A percentile compares a stretch with the other conserved stretches of the same genome.
Conservation (phyloP, 2,329 filamentous ascomycete species). For the Hymenoscyphus linearis region DNA sequence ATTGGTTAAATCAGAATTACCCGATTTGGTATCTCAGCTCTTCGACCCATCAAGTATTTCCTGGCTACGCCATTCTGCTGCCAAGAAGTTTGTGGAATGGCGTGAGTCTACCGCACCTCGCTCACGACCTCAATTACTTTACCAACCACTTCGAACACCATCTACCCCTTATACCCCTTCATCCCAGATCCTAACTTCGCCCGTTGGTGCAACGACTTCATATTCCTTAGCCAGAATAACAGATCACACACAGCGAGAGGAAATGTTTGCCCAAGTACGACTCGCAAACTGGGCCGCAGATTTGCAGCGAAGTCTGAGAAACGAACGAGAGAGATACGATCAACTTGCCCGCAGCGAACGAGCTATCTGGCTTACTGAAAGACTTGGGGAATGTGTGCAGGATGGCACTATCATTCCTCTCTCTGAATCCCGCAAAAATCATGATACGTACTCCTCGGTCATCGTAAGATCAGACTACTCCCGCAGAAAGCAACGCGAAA, state of each 20-base stretch:
- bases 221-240: slow-evolving; percentile 57
- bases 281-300: slow-evolving; percentile 79
- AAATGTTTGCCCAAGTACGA: slow-evolving; percentile 60
- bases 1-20: slow-evolving; percentile 69
- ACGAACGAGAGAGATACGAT: slow-evolving; percentile 67
- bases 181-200: slow-evolving; percentile 24
- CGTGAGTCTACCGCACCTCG: slow-evolving; percentile 39
- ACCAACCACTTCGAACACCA: slow-evolving; percentile 32
- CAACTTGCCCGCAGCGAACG: slow-evolving; percentile 56
- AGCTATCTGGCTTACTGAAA: slow-evolving; percentile 63
- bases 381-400: slow-evolving; percentile 59
- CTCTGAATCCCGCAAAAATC: slow-evolving; percentile 30
- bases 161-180: slow-evolving; percentile 16
- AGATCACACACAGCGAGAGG: slow-evolving; percentile 54
- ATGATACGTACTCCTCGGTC: slow-evolving; percentile 13
- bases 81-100: slow-evolving; percentile 76
- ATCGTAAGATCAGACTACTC: slow-evolving; percentile 23
- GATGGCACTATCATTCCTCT: slow-evolving; percentile 58
- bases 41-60: slow-evolving; percentile 74
- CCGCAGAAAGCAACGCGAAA: slow-evolving; percentile 8
- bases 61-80: slow-evolving; percentile 76
- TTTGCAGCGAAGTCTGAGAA: slow-evolving; percentile 68
- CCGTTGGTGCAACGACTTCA: slow-evolving; percentile 36
- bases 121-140: slow-evolving; percentile 30
- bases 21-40: slow-evolving; percentile 61